Evolutionary conservation across 163 green algal species (phyloP).

Genomic region (Prototheca cutis): DNA sequence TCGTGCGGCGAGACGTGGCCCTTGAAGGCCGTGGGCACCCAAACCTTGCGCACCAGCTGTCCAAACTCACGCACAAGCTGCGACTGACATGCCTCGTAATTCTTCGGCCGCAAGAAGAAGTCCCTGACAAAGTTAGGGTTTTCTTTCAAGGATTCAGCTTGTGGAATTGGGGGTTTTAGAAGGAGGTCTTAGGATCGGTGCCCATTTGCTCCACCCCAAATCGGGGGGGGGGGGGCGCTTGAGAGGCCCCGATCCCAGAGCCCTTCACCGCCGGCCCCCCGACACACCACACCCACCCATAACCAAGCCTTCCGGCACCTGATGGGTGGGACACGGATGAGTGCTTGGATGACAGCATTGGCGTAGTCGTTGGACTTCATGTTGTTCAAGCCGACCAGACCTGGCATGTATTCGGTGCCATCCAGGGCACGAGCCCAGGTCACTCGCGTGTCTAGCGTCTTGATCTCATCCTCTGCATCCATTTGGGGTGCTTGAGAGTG

Average conservation of each 20-base stretch:
- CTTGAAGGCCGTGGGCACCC: constrained; percentile 93
- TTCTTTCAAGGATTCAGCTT: no score
- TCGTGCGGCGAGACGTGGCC: constrained; percentile 93
- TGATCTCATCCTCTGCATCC: constrained; percentile 23
- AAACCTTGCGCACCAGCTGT: constrained; percentile 90
- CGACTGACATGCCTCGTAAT: constrained; percentile 53
- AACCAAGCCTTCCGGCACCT: constrained; percentile 29
- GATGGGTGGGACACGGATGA: constrained; percentile 55
- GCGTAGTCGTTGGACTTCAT: constrained; percentile 91
- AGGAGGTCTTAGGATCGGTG: background rate
- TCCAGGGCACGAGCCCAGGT: constrained; percentile 68
- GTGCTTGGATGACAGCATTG: constrained; percentile 82
- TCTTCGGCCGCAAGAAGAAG: constrained; percentile 78
- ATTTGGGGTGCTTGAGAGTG: background rate
- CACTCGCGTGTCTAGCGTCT: constrained; percentile 23
- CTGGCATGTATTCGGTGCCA: constrained; percentile 92
- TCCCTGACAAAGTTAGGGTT: constrained; percentile 50
- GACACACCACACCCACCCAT: background rate
- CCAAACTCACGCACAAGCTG: constrained; percentile 79
- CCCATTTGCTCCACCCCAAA: background rate
- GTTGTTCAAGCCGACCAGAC: constrained; percentile 93
- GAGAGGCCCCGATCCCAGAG: background rate
- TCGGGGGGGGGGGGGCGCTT: background rate
- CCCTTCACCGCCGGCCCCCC: background rate
- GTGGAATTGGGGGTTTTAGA: no score